Evolutionary conservation across 2,329 filamentous ascomycete species (phyloP).

Genomic region (Trichoderma sp.): DNA sequence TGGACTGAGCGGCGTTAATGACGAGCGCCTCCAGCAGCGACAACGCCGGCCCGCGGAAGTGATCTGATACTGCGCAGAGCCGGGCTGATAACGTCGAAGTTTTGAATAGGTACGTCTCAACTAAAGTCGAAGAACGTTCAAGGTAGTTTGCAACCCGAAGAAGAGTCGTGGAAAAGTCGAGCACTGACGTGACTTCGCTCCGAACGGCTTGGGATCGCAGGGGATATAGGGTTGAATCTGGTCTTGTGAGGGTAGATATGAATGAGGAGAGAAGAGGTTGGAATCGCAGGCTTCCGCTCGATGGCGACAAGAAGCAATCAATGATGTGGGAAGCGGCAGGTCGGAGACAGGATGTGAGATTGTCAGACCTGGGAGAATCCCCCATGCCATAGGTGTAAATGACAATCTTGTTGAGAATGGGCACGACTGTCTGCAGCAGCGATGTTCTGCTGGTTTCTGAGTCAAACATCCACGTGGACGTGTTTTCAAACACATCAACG

Average conservation of each 20-base stretch:
- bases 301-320: conserved; percentile 72
- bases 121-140: conserved; percentile 61
- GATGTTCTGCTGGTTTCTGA: conserved; percentile 66
- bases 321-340: conserved; percentile 75
- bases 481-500: conserved; percentile 83
- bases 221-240: conserved; percentile 63
- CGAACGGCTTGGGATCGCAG: conserved; percentile 57
- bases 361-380: conserved; percentile 49
- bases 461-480: conserved; percentile 80
- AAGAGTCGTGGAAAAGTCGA: conserved; percentile 68
- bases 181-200: conserved; percentile 62
- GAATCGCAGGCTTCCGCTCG: conserved; percentile 70
- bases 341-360: conserved; percentile 62
- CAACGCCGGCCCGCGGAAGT: conserved; percentile 66
- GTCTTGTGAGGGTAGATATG: conserved; percentile 47
- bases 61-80: conserved; percentile 69
- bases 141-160: conserved; percentile 69
- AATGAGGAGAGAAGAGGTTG: conserved; percentile 75
- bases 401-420: conserved; percentile 71
- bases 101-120: conserved; percentile 81
- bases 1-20: conserved; percentile 63
- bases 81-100: conserved; percentile 74
- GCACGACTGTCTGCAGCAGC: conserved; percentile 68
- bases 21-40: conserved; percentile 73
- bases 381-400: conserved; percentile 75